Conservation (phyloP, 352 stramenopile species). For the Globisporangium acanthophoron region DNA sequence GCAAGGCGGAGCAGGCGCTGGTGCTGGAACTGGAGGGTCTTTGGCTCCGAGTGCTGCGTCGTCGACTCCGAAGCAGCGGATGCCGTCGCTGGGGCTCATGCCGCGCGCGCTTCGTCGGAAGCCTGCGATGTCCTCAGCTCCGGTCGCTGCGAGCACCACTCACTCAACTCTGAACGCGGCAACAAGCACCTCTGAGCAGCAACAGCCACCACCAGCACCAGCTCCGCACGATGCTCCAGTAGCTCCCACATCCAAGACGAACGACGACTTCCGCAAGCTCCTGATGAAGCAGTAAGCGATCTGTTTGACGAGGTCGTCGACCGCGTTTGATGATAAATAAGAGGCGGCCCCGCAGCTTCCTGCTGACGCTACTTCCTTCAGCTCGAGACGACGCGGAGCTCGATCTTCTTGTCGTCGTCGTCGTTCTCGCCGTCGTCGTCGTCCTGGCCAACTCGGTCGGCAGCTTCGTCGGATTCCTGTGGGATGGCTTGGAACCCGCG, state of each 20-base stretch:
- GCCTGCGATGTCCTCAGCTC: conserved; percentile 3
- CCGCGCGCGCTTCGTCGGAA: conserved; percentile 42
- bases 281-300: conserved; percentile 33
- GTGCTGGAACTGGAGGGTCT: not conserved
- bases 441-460: not conserved
- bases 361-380: not conserved
- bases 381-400: conserved; percentile 6
- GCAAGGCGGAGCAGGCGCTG: not conserved
- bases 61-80: conserved; percentile 9
- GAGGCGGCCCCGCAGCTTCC: no score
- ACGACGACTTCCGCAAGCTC: conserved; percentile 67
- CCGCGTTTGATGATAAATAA: not conserved
- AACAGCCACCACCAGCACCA: not conserved
- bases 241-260: conserved; percentile 41
- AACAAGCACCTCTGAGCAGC: not conserved
- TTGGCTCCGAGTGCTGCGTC: not conserved
- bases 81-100: conserved; percentile 39
- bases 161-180: not conserved
- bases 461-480: not conserved
- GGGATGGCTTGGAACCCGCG: not conserved
- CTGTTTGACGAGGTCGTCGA: not conserved
- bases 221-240: not conserved
- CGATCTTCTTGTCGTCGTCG: not conserved
- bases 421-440: not conserved
- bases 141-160: not conserved